A percentile compares a stretch with the other conserved stretches of the same genome.
Evolutionary conservation across 768 basidiomycete species (phyloP).

Genomic region (Neoboletus magnificus): DNA sequence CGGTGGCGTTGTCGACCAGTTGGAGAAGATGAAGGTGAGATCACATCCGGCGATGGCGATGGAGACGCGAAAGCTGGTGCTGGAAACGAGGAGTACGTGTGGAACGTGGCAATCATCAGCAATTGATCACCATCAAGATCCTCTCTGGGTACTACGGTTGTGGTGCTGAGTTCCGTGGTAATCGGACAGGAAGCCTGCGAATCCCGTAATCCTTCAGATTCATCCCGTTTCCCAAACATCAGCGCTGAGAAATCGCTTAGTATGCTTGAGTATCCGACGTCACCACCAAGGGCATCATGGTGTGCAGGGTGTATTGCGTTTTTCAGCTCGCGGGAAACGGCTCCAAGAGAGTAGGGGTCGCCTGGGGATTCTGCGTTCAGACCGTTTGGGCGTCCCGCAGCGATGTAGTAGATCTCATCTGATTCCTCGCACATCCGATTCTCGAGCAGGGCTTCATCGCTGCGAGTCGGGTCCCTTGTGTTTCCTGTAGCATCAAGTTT

Average conservation of each 20-base stretch:
- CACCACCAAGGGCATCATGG: neutral
- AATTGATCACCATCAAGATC: constrained; percentile 20
- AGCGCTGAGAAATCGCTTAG: neutral
- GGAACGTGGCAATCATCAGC: constrained; percentile 15
- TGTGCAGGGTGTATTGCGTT: neutral
- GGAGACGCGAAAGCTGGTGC: constrained; percentile 29
- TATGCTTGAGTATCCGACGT: neutral
- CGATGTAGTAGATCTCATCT: neutral
- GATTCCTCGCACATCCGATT: constrained; percentile 3
- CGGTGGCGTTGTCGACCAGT: constrained; percentile 22
- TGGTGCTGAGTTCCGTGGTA: constrained; percentile 9
- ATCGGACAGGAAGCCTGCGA: constrained; percentile 13
- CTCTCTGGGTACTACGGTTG: constrained; percentile 10
- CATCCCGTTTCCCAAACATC: neutral
- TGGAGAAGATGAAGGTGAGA: constrained; percentile 20
- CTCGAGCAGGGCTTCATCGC: neutral
- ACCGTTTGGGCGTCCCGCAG: neutral
- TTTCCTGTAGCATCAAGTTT: neutral
- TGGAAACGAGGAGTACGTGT: constrained; percentile 27
- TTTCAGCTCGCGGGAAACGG: neutral
- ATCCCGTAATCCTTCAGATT: constrained; percentile 9
- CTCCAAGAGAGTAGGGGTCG: neutral
- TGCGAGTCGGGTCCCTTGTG: neutral
- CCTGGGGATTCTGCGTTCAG: neutral
- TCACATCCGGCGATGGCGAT: constrained; percentile 26